A percentile compares a stretch with the other conserved stretches of the same genome.
phyloP scores from a whole-genome alignment of 2,329 filamentous ascomycete genomes.

The Cladosporium sp. region DNA sequence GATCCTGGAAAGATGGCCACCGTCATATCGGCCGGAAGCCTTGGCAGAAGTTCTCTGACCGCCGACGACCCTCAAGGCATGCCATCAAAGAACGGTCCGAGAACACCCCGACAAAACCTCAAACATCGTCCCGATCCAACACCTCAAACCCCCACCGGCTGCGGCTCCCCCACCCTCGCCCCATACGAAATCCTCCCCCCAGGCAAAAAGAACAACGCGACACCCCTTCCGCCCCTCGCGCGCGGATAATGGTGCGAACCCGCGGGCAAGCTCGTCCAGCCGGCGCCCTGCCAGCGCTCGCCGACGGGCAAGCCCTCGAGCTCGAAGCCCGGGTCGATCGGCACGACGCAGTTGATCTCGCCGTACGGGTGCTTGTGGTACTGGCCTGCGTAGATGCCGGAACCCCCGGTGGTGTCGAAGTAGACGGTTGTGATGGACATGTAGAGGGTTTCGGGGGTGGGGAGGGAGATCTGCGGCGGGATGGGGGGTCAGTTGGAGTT shows the following conservation, averaged over 20 bases:
- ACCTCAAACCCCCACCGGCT: constrained; percentile 21
- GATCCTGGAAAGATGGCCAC: not conserved
- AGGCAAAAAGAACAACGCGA: constrained; percentile 51
- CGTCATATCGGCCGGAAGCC: too few relatives aligned
- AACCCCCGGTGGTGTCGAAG: constrained; percentile 41
- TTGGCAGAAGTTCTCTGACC: too few relatives aligned
- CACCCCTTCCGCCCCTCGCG: constrained; percentile 44
- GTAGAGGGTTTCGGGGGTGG: constrained; percentile 42
- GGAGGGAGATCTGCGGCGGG: constrained; percentile 43
- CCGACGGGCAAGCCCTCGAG: constrained; percentile 45
- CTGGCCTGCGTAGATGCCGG: constrained; percentile 44
- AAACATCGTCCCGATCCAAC: too few relatives aligned
- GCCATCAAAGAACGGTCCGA: not conserved
- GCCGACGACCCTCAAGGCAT: not conserved
- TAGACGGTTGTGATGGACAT: constrained; percentile 54
- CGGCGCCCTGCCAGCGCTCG: constrained; percentile 49
- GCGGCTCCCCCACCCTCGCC: constrained; percentile 38
- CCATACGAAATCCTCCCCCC: constrained; percentile 49
- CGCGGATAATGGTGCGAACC: constrained; percentile 54
- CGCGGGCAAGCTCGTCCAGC: constrained; percentile 50
- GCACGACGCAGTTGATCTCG: constrained; percentile 28
- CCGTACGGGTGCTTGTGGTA: constrained; percentile 35
- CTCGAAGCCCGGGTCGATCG: constrained; percentile 45
- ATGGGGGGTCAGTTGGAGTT: too few relatives aligned
- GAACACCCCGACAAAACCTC: too few relatives aligned